Base-by-base conservation (phyloP, 2,329 filamentous ascomycete species). In the Laburnicola sp. region DNA sequence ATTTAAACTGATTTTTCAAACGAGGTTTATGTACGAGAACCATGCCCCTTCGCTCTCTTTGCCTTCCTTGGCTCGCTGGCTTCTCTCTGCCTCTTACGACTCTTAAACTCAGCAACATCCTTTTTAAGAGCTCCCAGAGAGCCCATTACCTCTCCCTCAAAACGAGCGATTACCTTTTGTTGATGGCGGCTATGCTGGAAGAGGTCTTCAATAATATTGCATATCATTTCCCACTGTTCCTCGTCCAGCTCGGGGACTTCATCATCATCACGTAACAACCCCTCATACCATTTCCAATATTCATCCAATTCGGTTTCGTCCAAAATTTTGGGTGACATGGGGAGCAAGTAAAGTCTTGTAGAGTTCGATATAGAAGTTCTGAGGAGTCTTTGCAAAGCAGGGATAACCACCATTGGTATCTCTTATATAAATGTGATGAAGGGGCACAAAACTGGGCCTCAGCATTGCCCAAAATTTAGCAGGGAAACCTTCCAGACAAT, bases 211-310 rank as follows among this genome's bases (percentile, higher is more conserved):
- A 48, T 48, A 41, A 48, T 31, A 25, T 48, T 48, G 22, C 28
- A 48, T 48, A 48, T 48, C 22, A 42, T 42, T 48, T 48, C 28
- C n/a, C 42, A 48, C 36, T 48, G 27, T 48, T 48, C 27, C 23
- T 48, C 22, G 25, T 48, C 37, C 22, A 48, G 37, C 45, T 48
- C 28, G 28, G 37, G 30, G 37, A 48, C 32, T 42, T 42, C 25
- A 48, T 48, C 21, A 48, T 48, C 22, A 48, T 48, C 26, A 48
- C 6, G 22, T n/a, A 22, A 48, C 45, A n/a, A 48, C 31, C 42
- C 37, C 30, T 41, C 16, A 48, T 48, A 48, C 45, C 22, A 48
- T n/a, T 42, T 41, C 37, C 22, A 41, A 48, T 48, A 30, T 22
- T 48, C 37, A 42, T 48, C n/a, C 22, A 48, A 48, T 26, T 48